A percentile compares a stretch with the other conserved stretches of the same genome.
Conservation (phyloP, 1,284 basidiomycete genomes). For the Phlebopus sp. region DNA sequence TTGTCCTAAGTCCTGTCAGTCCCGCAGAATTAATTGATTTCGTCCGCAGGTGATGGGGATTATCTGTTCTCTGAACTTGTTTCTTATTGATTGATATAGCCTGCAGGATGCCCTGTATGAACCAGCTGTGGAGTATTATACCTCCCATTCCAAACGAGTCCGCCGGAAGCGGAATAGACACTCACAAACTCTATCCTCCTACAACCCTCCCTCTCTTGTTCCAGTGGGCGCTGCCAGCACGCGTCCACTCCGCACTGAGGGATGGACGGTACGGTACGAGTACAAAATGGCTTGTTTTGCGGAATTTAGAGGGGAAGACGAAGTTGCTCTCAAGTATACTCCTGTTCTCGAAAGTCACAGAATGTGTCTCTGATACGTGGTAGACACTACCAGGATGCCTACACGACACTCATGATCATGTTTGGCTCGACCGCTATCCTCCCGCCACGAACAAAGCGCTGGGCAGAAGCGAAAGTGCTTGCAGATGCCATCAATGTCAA, state of each 20-base stretch:
- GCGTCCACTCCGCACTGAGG: conserved; percentile 74
- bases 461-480: conserved; percentile 97
- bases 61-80: neutral
- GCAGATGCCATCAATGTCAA: conserved; percentile 90
- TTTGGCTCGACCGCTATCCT: conserved; percentile 83
- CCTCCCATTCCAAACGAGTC: conserved; percentile 87
- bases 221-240: conserved; percentile 41
- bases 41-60: conserved; percentile 57
- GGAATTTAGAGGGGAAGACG: conserved; percentile 88
- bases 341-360: conserved; percentile 13
- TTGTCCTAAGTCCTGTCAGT: conserved; percentile 91
- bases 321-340: conserved; percentile 79
- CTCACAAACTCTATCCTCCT: conserved; percentile 49
- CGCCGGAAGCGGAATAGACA: conserved; percentile 84
- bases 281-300: conserved; percentile 97
- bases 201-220: conserved; percentile 40
- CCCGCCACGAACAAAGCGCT: conserved; percentile 91
- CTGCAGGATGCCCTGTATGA: conserved; percentile 88
- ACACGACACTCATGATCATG: conserved; percentile 78
- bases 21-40: conserved; percentile 82
- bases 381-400: conserved; percentile 91
- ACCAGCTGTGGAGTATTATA: conserved; percentile 89
- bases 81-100: conserved; percentile 38
- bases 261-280: conserved; percentile 95
- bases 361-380: conserved; percentile 1